Evolutionary conservation across 2,329 filamentous ascomycete genomes (phyloP).

Genomic region (Sclerotiophoma versabilis): DNA sequence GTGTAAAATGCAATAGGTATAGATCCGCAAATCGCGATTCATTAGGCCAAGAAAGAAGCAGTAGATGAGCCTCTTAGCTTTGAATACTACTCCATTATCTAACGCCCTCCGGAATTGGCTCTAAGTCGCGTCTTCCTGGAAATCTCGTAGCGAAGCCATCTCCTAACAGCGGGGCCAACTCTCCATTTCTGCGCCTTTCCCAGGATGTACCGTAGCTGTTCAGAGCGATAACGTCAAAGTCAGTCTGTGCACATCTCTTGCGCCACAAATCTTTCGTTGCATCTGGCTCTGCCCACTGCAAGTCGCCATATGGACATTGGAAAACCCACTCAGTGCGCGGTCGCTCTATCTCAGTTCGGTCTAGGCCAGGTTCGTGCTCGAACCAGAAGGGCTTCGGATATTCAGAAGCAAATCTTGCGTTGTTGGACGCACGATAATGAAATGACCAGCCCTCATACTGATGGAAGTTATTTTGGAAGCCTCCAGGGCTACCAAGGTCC

Average conservation of each 20-base stretch:
- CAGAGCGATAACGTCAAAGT: background rate
- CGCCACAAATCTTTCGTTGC: background rate
- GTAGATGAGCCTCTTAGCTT: too few species aligned
- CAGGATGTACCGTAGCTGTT: background rate
- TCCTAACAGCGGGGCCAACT: background rate
- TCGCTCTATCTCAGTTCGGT: background rate
- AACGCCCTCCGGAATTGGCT: background rate
- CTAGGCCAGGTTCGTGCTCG: conserved; percentile 1
- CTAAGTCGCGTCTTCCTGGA: background rate
- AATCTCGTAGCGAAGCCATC: background rate
- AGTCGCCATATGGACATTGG: background rate
- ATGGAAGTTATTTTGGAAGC: background rate
- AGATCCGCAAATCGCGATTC: too few species aligned
- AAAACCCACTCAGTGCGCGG: background rate
- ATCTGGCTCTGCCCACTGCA: background rate
- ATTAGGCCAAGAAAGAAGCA: too few species aligned
- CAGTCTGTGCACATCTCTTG: background rate
- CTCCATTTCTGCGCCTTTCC: background rate
- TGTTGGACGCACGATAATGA: background rate
- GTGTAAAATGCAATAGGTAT: too few species aligned
- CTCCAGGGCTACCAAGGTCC: background rate
- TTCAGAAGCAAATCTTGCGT: background rate
- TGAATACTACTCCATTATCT: background rate
- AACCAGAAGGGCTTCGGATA: background rate
- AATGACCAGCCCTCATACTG: conserved; percentile 1